Percentiles rank a stretch among this genome's conserved stretches.
Evolutionary conservation across 345 rosid species (phyloP).

Genomic region (Cardamine occulta): DNA sequence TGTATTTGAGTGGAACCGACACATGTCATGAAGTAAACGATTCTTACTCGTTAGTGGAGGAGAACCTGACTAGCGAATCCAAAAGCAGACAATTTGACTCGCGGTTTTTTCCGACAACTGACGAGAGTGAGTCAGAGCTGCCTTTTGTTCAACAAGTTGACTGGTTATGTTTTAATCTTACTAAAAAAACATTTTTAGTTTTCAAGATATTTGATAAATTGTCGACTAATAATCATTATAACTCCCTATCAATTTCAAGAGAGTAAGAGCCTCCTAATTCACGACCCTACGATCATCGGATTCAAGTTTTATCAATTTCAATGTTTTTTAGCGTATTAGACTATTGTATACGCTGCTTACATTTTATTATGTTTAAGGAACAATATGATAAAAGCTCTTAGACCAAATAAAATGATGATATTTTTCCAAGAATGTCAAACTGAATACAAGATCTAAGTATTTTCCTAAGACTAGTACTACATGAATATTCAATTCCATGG

Average conservation of each 20-base stretch:
- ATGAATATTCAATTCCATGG: conserved; percentile 17
- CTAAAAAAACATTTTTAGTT: background rate
- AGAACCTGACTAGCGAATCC: conserved; percentile 21
- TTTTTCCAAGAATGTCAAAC: conserved; percentile 4
- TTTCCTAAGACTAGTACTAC: conserved; percentile 20
- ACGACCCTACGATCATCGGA: conserved; percentile 4
- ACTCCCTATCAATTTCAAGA: no score
- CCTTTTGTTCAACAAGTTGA: conserved; percentile 35
- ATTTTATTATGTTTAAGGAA: conserved; percentile 1
- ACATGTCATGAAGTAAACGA: conserved; percentile 12
- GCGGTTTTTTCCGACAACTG: conserved; percentile 16
- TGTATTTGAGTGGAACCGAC: conserved; percentile 10
- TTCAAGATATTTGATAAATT: conserved; percentile 4
- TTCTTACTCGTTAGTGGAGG: conserved; percentile 18
- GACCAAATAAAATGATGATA: background rate
- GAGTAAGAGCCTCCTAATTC: background rate
- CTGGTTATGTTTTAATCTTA: background rate
- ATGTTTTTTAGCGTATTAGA: no score
- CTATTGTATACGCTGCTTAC: background rate
- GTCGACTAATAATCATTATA: conserved; percentile 27
- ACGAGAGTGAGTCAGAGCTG: conserved; percentile 26
- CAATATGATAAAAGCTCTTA: background rate
- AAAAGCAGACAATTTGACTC: conserved; percentile 7
- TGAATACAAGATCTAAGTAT: background rate
- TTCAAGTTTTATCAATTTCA: background rate